Evolutionary conservation across 306 rosid species (phyloP), one percentile per base, ranked within the genome.

Genomic region (Pyrus communis): DNA sequence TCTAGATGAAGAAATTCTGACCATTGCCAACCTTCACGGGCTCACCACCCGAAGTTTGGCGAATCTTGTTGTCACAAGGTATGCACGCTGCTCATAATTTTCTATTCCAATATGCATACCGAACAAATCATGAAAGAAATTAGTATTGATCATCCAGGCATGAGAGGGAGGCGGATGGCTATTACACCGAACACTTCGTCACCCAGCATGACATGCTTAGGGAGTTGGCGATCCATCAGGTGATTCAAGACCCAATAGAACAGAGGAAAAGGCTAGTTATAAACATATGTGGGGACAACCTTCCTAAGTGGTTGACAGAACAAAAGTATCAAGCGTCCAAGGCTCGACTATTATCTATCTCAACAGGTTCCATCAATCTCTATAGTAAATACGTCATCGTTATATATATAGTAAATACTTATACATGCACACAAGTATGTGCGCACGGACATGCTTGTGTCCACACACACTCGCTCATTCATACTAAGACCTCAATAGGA

Each of bases 151-250:
- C 25, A 22, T 76, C 43, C 87, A 91, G 93, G 73, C 83, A 69
- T 45, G 85, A 80, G 31, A 46, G 69, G 42, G 87, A 22, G 25
- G 30, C 22, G 7, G 76, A 77, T 21, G 87, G 79, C 67, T 89
- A 82, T 76, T 88, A 78, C 70, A 85, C 57, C 45, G 83, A 87
- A 66, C 82, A 89, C 80, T 91, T 78, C 23, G 84, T 85, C 17
- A 79, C 82, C 4, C 90, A 80, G 61, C 81, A 84, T 63, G 86
- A 84, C 75, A 85, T 89, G 82, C 93, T 91, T 74, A 85, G 89
- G 18, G 96, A 93, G 60, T 79, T 93, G 71, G 91, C 92, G 13
- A 84, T 88, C 17, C 81, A 42, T 27, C 80, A 84, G 69, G 76
- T 71, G 28, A 81, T 43, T 54, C 62, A 78, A 15, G 86, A 77